These are phyloP conservation scores for Globomyces pollinis-pini DNA, from an alignment of 192 early-diverging fungal genomes.

Conservation along the genomic window DNA sequence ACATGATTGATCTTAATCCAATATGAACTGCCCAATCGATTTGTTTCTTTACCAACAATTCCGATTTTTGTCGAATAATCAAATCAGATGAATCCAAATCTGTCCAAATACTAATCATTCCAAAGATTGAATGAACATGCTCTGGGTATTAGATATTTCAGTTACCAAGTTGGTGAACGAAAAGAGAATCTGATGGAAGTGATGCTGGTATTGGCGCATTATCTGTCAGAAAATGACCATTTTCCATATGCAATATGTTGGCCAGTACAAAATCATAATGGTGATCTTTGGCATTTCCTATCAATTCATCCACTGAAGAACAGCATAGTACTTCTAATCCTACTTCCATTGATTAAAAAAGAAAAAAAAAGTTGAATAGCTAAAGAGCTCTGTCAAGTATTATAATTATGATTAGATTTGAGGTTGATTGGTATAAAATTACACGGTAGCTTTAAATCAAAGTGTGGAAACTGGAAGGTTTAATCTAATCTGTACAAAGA, in stretches of 20 bases:
- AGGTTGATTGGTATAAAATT: too few species aligned
- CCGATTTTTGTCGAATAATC: slow-evolving; percentile 9
- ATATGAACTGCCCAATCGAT: slow-evolving; percentile 64
- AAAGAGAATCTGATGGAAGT: not conserved
- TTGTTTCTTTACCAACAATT: slow-evolving; percentile 31
- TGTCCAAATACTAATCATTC: slow-evolving; percentile 16
- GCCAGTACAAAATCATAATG: not conserved
- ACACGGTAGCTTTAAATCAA: too few species aligned
- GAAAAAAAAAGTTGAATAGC: not conserved
- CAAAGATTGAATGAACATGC: slow-evolving; percentile 10
- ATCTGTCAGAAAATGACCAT: not conserved
- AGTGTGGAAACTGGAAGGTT: too few species aligned
- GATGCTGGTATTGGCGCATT: not conserved
- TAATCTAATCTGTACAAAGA: too few species aligned
- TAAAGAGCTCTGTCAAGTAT: too few species aligned
- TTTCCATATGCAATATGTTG: not conserved
- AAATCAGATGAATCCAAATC: slow-evolving; percentile 17
- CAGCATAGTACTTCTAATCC: slow-evolving; percentile 1
- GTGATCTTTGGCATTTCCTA: not conserved
- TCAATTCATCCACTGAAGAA: not conserved
- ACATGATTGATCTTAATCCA: slow-evolving; percentile 50
- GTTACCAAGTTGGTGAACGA: not conserved
- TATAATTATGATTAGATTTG: too few species aligned
- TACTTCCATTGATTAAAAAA: not conserved
- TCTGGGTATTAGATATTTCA: not conserved